These are phyloP conservation scores for Colletotrichum siamense DNA, from an alignment of 2,329 filamentous ascomycete genomes.

Conservation along the genomic window DNA sequence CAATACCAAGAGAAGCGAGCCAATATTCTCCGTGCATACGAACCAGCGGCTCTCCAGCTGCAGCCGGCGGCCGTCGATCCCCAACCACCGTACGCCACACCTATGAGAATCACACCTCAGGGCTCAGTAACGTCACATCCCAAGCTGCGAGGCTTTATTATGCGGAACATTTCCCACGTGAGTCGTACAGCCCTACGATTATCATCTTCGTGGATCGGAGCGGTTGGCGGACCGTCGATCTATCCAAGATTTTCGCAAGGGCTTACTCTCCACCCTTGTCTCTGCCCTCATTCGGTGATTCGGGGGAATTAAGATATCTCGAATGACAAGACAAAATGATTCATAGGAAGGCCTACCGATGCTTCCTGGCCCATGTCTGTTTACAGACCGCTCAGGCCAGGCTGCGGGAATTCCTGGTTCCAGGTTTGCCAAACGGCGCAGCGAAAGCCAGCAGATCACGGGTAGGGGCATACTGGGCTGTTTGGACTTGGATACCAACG, in stretches of 20 bases:
- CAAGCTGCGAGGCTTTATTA: neutral
- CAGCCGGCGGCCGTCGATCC: neutral
- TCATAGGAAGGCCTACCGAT: neutral
- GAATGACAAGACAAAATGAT: neutral
- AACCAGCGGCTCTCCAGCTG: neutral
- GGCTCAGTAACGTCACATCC: neutral
- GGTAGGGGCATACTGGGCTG: neutral
- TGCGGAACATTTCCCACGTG: neutral
- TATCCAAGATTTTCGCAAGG: neutral
- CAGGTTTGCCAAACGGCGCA: neutral
- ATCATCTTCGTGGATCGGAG: neutral
- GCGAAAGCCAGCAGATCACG: neutral
- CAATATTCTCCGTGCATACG: neutral
- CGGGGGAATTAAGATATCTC: neutral
- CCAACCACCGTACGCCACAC: neutral
- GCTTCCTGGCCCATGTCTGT: neutral
- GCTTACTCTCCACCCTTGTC: neutral
- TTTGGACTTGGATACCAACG: neutral
- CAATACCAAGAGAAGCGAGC: neutral
- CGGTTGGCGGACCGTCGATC: neutral
- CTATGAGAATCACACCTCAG: neutral
- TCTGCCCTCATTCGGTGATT: neutral
- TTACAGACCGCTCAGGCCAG: neutral
- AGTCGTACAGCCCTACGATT: neutral
- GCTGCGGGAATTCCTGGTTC: neutral